Percentiles rank a stretch among this genome's conserved stretches.
phyloP scores from a whole-genome alignment of 2,329 filamentous ascomycete genomes.

The Xylaria sp. region DNA sequence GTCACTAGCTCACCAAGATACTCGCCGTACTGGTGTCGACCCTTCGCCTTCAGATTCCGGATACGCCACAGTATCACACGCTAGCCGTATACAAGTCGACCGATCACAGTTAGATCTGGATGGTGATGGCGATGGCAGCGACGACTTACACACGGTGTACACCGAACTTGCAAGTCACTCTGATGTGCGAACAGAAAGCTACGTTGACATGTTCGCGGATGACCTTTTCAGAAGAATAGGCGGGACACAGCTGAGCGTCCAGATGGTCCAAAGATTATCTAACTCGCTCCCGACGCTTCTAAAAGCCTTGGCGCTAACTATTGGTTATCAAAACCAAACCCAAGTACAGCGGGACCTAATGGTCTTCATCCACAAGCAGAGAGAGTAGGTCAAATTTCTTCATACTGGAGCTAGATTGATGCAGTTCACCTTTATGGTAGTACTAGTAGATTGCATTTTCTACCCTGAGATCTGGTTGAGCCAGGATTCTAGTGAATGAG shows the following conservation, averaged over 20 bases:
- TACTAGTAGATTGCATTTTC: too few relatives aligned
- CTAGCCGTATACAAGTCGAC: not conserved
- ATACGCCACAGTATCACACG: not conserved
- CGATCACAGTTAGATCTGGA: too few relatives aligned
- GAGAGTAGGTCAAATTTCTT: not conserved
- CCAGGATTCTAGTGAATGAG: not conserved
- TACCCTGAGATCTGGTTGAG: too few relatives aligned
- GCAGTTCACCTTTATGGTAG: not conserved
- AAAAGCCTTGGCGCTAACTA: not conserved
- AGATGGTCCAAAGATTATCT: not conserved
- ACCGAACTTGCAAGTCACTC: not conserved
- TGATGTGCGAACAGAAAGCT: not conserved
- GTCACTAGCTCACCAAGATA: too few relatives aligned
- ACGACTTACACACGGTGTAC: constrained; percentile 3
- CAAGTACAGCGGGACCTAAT: not conserved
- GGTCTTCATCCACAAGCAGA: constrained; percentile 7
- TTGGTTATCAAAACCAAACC: constrained; percentile 3
- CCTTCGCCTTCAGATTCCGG: not conserved
- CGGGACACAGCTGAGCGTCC: not conserved
- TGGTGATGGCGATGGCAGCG: not conserved
- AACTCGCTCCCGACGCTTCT: not conserved
- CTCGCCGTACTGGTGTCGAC: not conserved
- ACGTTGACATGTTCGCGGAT: not conserved
- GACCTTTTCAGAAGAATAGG: not conserved
- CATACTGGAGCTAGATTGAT: not conserved